Evolutionary conservation across 2,329 filamentous ascomycete genomes (phyloP).

Genomic region (Rachicladosporium sp.): DNA sequence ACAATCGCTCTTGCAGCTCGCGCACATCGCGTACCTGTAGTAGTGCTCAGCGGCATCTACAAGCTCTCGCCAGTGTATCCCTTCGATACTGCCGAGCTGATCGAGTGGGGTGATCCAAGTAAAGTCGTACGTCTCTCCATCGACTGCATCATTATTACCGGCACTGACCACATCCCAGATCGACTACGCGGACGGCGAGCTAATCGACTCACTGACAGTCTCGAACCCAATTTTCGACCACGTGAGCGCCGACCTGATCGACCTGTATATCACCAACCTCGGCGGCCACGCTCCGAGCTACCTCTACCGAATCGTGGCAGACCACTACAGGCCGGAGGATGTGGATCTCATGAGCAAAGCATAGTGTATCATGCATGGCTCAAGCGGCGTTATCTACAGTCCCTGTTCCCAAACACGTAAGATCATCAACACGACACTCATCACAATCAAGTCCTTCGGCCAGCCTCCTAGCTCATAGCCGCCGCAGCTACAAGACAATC

Average conservation of each 20-base stretch:
- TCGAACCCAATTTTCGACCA: constrained; percentile 73
- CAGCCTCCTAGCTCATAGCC: constrained; percentile 1
- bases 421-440: too few species aligned
- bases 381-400: too few species aligned
- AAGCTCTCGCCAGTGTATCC: constrained; percentile 85
- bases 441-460: too few species aligned
- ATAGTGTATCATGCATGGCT: too few species aligned
- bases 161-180: too few species aligned
- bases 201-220: constrained; percentile 67
- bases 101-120: constrained; percentile 76
- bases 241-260: constrained; percentile 61
- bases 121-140: constrained; percentile 46
- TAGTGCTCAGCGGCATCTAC: constrained; percentile 84
- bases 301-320: constrained; percentile 59
- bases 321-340: constrained; percentile 65
- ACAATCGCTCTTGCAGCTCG: constrained; percentile 76
- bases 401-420: too few species aligned
- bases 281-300: constrained; percentile 59
- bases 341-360: constrained; percentile 34
- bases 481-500: constrained; percentile 54
- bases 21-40: constrained; percentile 69
- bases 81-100: constrained; percentile 66
- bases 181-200: constrained; percentile 60
- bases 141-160: too few species aligned
- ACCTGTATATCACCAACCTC: constrained; percentile 79